Conservation (phyloP, 2,329 filamentous ascomycete species). For the Nemania sp. region DNA sequence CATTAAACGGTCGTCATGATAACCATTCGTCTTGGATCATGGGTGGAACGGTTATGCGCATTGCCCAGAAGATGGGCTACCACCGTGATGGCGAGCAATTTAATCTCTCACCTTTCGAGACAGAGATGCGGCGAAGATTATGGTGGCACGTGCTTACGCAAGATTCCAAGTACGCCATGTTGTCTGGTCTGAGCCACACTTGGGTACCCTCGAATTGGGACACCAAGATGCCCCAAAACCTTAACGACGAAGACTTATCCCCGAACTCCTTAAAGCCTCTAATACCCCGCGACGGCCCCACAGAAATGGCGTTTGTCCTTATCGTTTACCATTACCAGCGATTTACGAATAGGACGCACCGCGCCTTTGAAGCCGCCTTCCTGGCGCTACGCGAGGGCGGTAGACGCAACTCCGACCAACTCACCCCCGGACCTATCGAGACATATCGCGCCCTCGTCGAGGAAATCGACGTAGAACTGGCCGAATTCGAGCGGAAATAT, state of each 20-base stretch:
- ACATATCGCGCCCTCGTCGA: slow-evolving; percentile 38
- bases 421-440: slow-evolving; percentile 16
- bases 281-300: slow-evolving; percentile 35
- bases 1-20: slow-evolving; percentile 36
- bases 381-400: slow-evolving; percentile 25
- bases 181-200: slow-evolving; percentile 45
- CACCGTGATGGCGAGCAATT: slow-evolving; percentile 54
- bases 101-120: slow-evolving; percentile 56
- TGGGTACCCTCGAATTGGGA: slow-evolving; percentile 40
- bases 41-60: slow-evolving; percentile 54
- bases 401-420: slow-evolving; percentile 3
- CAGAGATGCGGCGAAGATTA: slow-evolving; percentile 58
- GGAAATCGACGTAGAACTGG: slow-evolving; percentile 42
- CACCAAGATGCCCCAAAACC: slow-evolving; percentile 46
- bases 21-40: slow-evolving; percentile 49
- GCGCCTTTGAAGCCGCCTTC: slow-evolving; percentile 36
- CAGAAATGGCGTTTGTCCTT: slow-evolving; percentile 44
- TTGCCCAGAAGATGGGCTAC: slow-evolving; percentile 58
- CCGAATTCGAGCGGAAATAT: slow-evolving; percentile 45
- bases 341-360: slow-evolving; percentile 31
- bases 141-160: slow-evolving; percentile 55
- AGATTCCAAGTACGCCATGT: slow-evolving; percentile 46
- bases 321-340: slow-evolving; percentile 36
- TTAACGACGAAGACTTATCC: slow-evolving; percentile 49
- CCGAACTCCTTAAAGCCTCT: slow-evolving; percentile 40